Evolutionary conservation across 495 filamentous ascomycete species (phyloP).

Genomic region (Talaromyces stipitatus): DNA sequence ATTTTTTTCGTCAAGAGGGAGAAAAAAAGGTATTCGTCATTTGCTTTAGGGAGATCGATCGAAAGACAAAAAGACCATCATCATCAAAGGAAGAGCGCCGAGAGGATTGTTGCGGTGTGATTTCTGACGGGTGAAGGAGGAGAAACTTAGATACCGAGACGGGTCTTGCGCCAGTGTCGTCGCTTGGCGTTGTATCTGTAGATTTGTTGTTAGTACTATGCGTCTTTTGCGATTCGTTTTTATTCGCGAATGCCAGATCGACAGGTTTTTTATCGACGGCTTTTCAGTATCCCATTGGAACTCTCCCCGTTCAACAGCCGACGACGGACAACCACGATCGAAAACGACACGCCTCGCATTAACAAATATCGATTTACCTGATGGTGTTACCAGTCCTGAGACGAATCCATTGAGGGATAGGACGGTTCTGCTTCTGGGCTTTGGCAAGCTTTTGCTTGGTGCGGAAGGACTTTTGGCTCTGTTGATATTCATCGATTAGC

Average conservation of each 20-base stretch:
- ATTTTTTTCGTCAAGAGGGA: background rate
- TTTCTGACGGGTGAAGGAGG: background rate
- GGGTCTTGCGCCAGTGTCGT: slow-evolving; percentile 99
- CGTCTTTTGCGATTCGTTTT: background rate
- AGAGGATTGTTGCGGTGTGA: slow-evolving; percentile 14
- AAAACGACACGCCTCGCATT: background rate
- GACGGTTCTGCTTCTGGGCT: slow-evolving; percentile 98
- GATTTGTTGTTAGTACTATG: background rate
- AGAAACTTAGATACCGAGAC: slow-evolving; percentile 80
- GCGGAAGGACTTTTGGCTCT: slow-evolving; percentile 99
- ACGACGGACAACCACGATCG: background rate
- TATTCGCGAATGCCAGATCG: background rate
- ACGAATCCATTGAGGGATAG: slow-evolving; percentile 99
- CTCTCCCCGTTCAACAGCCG: no score
- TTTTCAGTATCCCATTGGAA: no score
- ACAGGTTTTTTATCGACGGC: background rate
- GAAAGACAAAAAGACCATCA: background rate
- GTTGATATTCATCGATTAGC: slow-evolving; percentile 13
- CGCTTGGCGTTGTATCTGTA: slow-evolving; percentile 98
- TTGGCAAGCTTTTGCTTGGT: slow-evolving; percentile 99
- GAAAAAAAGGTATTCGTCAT: background rate
- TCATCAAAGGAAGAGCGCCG: slow-evolving; percentile 10
- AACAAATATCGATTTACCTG: slow-evolving; percentile 55
- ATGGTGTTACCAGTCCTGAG: slow-evolving; percentile 98
- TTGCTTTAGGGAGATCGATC: background rate